Evolutionary conservation across 1,284 basidiomycete genomes (phyloP), one percentile per base, ranked within the genome.

Genomic region (Ustilago hordei): DNA sequence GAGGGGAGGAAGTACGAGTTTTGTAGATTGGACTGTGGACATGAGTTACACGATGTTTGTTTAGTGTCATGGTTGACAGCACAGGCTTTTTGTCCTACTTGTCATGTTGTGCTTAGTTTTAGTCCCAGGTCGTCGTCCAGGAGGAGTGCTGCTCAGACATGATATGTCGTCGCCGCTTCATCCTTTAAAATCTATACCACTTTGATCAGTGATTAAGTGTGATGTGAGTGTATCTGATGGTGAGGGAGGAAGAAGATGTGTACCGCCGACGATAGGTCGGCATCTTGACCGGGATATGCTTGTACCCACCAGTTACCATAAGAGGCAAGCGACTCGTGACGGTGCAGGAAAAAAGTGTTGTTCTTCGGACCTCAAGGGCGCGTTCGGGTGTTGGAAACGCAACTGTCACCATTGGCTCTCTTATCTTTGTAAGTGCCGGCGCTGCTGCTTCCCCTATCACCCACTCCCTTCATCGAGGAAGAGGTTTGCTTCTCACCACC

Each of bases 41-140:
- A 81, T 58, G 70, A 79, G 56, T 54, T 81, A 36, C 79, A 81
- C 59, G 74, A 72, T 45, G 57, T 77, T n/a, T 81, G 79, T 53
- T 43, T 81, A 12, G 79, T 81, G 2, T 64, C 67, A 5, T 79
- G 76, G 76, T 55, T 79, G 36, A 77, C 75, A 4, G 69, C 70
- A 2, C 77, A 81, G 53, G 77, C 79, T 1, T 81, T 81, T 35
- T 81, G 79, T 60, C 79, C 79, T 1, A 76, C 77, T 6, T 79
- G 77, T 50, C 77, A 79, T 55, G 69, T 71, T 35, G 75, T 78
- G 7, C 67, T 78, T 15, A 73, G 70, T 39, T 69, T 78, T 57
- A 77, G 65, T 36, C 75, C 75, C 12, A 55, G 74, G 23, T 41
- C 60, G 9, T 9, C 56, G 0, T 19, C 58, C 54, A 17, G 56